Percentiles rank a stretch among this genome's conserved stretches.
These are phyloP conservation scores for Strobilomyces echinocephalus DNA, from an alignment of 768 basidiomycete species.

Conservation along the genomic window DNA sequence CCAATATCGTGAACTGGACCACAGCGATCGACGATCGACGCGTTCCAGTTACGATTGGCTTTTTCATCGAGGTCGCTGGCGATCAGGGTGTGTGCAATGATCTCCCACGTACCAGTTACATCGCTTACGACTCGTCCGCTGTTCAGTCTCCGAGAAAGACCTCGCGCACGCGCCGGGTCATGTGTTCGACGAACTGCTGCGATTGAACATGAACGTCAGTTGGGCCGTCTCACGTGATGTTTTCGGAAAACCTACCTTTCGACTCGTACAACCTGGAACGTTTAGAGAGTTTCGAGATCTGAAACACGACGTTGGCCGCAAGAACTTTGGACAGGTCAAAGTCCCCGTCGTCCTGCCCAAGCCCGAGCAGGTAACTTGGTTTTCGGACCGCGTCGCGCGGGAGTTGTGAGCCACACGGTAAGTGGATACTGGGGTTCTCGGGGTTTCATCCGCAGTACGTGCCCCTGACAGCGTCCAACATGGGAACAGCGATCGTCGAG, in stretches of 20 bases:
- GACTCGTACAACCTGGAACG: slow-evolving; percentile 14
- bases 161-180: not conserved
- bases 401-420: slow-evolving; percentile 4
- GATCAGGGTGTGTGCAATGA: slow-evolving; percentile 3
- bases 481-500: no score
- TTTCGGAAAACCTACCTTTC: slow-evolving; percentile 10
- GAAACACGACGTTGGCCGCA: slow-evolving; percentile 10
- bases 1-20: slow-evolving; percentile 14
- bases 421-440: no score
- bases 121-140: not conserved
- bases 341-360: no score
- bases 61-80: slow-evolving; percentile 14
- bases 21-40: slow-evolving; percentile 5
- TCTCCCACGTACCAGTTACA: not conserved
- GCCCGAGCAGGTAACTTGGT: slow-evolving; percentile 5
- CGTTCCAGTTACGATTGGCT: slow-evolving; percentile 8
- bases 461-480: no score
- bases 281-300: slow-evolving; percentile 20
- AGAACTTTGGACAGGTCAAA: not conserved
- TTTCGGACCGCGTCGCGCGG: slow-evolving; percentile 10
- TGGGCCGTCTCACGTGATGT: not conserved
- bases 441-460: no score
- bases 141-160: not conserved
- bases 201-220: not conserved
- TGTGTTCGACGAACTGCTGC: slow-evolving; percentile 9